Evolutionary conservation across 2,329 filamentous ascomycete species (phyloP).

Genomic region (Colletotrichum sp.): DNA sequence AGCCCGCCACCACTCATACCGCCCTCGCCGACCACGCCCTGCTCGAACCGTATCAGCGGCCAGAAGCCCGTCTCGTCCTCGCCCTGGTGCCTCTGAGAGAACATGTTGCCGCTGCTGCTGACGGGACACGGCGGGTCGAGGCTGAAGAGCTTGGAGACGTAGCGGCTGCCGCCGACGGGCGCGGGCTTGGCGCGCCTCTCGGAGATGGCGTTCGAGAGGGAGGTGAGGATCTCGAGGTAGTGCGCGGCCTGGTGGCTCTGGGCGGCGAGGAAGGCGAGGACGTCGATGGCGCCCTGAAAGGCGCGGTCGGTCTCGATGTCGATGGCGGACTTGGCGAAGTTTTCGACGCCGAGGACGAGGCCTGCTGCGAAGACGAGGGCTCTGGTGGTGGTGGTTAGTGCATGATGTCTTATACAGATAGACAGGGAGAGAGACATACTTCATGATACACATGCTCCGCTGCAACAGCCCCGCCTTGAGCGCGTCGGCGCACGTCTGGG

Average conservation of each 20-base stretch:
- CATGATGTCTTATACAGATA: rapidly evolving
- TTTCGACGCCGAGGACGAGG: constrained; percentile 60
- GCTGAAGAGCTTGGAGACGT: constrained; percentile 32
- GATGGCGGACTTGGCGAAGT: constrained; percentile 53
- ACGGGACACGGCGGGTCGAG: constrained; percentile 3
- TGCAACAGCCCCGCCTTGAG: not conserved
- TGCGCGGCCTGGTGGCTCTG: constrained; percentile 57
- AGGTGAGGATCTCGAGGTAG: constrained; percentile 60
- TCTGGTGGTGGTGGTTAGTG: constrained; percentile 20
- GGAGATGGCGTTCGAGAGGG: constrained; percentile 48
- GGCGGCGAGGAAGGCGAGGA: constrained; percentile 43
- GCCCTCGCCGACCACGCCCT: not conserved
- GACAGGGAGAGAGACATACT: not conserved
- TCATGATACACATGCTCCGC: not conserved
- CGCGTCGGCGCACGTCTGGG: not conserved
- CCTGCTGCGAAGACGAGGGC: constrained; percentile 62
- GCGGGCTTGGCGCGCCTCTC: constrained; percentile 38
- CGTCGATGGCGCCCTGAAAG: constrained; percentile 54
- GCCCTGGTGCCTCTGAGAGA: not conserved
- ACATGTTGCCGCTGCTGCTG: not conserved
- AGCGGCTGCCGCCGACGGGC: constrained; percentile 27
- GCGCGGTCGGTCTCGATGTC: constrained; percentile 51
- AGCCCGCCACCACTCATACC: not conserved
- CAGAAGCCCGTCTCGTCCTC: not conserved
- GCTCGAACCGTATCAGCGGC: not conserved